Conservation (phyloP, 441 rosid species). For the Populus hybrid region DNA sequence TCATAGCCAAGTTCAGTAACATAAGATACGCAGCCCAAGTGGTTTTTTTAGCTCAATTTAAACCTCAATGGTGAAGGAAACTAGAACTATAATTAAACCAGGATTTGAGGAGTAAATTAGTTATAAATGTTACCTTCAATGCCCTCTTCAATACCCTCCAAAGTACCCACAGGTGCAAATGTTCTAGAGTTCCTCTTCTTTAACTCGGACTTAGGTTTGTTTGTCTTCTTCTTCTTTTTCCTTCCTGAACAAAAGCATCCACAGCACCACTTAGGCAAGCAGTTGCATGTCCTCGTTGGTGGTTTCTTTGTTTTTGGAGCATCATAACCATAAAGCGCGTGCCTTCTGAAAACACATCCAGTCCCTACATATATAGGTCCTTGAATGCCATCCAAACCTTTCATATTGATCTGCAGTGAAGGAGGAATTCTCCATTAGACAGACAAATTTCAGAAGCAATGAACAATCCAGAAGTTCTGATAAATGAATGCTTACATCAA, state of each 20-base stretch:
- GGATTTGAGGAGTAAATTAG: not conserved
- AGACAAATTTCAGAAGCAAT: not conserved
- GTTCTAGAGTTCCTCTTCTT: not conserved
- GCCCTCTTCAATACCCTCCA: no score
- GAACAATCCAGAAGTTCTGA: not conserved
- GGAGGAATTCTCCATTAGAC: not conserved
- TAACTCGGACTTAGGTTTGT: not conserved
- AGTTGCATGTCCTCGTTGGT: conserved; percentile 40
- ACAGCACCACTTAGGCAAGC: conserved; percentile 32
- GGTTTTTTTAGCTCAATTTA: not conserved
- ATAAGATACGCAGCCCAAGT: not conserved
- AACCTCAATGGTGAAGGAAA: not conserved
- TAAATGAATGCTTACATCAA: conserved; percentile 37
- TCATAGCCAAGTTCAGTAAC: not conserved
- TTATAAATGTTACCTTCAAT: not conserved
- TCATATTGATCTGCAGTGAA: conserved; percentile 51
- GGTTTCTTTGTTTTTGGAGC: conserved; percentile 63
- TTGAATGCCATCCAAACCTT: conserved; percentile 77
- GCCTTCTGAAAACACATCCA: conserved; percentile 78
- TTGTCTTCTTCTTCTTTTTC: conserved; percentile 28
- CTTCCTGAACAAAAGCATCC: conserved; percentile 45
- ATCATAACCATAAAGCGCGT: conserved; percentile 75
- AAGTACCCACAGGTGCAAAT: not conserved
- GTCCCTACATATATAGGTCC: conserved; percentile 89
- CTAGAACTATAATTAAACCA: not conserved